Evolutionary conservation across 1,139 yeast species (phyloP).

Genomic region (Nadsonia commutata): DNA sequence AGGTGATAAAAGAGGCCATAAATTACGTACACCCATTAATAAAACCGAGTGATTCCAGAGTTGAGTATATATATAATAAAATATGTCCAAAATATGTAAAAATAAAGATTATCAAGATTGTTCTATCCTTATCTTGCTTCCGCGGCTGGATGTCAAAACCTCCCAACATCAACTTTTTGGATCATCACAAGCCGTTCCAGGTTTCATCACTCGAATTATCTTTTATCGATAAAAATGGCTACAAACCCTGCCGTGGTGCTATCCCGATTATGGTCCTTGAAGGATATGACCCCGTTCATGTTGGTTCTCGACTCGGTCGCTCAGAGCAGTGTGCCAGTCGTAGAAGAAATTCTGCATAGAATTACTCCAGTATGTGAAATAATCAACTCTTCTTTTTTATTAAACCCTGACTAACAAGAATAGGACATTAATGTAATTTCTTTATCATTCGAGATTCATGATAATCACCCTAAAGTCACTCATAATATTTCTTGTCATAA

Average conservation of each 20-base stretch:
- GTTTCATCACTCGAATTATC: too few species aligned
- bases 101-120: too few species aligned
- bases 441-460: neutral
- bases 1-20: slow-evolving; percentile 89
- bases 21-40: slow-evolving; percentile 95
- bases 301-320: slow-evolving; percentile 52
- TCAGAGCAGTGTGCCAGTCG: slow-evolving; percentile 46
- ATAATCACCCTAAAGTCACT: neutral
- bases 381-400: slow-evolving; percentile 6
- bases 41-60: too few species aligned
- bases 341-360: slow-evolving; percentile 41
- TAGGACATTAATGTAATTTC: neutral
- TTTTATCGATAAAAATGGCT: slow-evolving; percentile 12
- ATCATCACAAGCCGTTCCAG: too few species aligned
- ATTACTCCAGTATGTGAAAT: slow-evolving; percentile 11
- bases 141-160: too few species aligned
- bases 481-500: slow-evolving; percentile 2
- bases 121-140: too few species aligned
- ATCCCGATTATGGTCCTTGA: slow-evolving; percentile 44
- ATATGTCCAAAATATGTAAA: too few species aligned
- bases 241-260: slow-evolving; percentile 21
- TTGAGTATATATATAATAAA: too few species aligned
- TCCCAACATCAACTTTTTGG: too few species aligned
- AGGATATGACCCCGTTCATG: slow-evolving; percentile 61
- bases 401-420: slow-evolving; percentile 6